Evolutionary conservation across 179 eudicot species (phyloP).

Genomic region (Spergularia azorica): DNA sequence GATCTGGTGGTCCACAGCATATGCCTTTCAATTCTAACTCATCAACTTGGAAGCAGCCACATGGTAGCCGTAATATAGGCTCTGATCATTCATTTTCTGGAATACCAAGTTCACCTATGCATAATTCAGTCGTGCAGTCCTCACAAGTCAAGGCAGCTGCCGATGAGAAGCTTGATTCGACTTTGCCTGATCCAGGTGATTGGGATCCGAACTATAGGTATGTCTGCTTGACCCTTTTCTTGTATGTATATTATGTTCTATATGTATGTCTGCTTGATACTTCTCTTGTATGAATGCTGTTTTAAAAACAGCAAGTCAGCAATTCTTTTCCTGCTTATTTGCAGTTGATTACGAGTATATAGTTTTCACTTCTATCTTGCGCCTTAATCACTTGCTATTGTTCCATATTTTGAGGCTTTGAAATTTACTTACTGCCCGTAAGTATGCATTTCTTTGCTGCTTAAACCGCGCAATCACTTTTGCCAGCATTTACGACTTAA

Average conservation of each 20-base stretch:
- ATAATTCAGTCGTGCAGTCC: conserved; percentile 39
- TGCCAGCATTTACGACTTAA: not conserved
- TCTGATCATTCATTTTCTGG: conserved; percentile 45
- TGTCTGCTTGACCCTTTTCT: conserved; percentile 15
- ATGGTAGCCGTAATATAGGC: conserved; percentile 44
- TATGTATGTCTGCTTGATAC: not conserved
- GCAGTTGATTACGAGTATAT: not conserved
- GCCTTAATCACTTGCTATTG: not conserved
- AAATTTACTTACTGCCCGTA: not conserved
- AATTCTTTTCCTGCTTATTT: conserved; percentile 1
- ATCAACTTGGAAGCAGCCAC: conserved; percentile 57
- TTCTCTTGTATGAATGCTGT: not conserved
- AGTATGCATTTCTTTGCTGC: not conserved
- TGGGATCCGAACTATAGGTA: conserved; percentile 99
- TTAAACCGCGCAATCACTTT: not conserved
- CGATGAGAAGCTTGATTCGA: conserved; percentile 55
- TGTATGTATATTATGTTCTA: not conserved
- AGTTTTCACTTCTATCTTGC: not conserved
- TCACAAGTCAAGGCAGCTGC: conserved; percentile 41
- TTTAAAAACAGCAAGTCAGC: no score
- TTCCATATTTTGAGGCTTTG: no score
- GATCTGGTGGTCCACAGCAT: conserved; percentile 50
- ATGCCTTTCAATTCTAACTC: conserved; percentile 50
- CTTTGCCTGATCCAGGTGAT: conserved; percentile 89
- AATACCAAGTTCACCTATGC: conserved; percentile 33